Conservation (phyloP, 169 alveolate species). For the Eimeria falciformis region DNA sequence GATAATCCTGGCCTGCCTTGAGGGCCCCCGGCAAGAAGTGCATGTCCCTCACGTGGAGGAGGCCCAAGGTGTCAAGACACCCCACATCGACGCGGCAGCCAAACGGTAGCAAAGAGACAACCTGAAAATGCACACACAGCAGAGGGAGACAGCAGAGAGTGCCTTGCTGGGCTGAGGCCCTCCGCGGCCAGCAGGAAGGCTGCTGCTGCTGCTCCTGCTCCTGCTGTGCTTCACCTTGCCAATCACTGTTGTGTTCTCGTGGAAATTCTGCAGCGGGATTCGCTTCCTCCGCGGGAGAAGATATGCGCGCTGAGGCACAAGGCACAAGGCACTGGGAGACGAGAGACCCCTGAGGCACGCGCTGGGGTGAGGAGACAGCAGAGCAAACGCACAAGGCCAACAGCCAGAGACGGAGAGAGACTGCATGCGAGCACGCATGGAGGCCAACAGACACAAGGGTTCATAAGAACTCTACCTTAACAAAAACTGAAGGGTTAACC, state of each 20-base stretch:
- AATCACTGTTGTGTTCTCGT: background rate
- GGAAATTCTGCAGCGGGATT: constrained; percentile 33
- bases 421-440: too few species aligned
- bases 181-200: background rate
- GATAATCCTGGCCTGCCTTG: background rate
- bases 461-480: too few species aligned
- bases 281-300: background rate
- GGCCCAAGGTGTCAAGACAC: constrained; percentile 61
- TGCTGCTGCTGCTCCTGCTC: background rate
- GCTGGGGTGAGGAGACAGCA: background rate
- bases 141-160: background rate
- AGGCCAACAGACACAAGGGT: too few species aligned
- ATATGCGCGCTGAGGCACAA: background rate
- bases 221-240: background rate
- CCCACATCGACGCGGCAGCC: constrained; percentile 75
- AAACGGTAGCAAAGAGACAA: background rate
- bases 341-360: background rate
- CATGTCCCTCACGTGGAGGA: constrained; percentile 70
- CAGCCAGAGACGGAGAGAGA: too few species aligned
- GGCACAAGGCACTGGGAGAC: background rate
- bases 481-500: too few species aligned
- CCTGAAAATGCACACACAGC: background rate
- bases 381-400: too few species aligned
- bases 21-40: background rate
- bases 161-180: background rate